Evolutionary conservation across 257 asterid genomes (phyloP).

Genomic region (Penstemon barbatus): DNA sequence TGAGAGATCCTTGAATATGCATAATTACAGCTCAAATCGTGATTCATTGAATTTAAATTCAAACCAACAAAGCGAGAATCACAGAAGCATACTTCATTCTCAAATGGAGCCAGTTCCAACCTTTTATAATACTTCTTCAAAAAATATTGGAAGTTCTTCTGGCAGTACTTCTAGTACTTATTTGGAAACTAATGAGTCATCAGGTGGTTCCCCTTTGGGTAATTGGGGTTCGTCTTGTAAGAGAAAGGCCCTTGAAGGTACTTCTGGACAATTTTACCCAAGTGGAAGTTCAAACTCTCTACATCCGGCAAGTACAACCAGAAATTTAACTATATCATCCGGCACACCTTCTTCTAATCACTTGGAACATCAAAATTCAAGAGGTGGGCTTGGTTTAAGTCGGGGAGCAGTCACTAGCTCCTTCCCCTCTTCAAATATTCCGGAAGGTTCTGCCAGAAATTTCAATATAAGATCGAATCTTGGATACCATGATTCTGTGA

Average conservation of each 20-base stretch:
- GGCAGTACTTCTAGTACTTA: slow-evolving; percentile 43
- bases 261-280: slow-evolving; percentile 57
- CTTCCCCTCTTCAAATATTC: slow-evolving; percentile 48
- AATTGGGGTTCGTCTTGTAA: slow-evolving; percentile 82
- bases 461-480: slow-evolving; percentile 34
- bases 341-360: slow-evolving; percentile 35
- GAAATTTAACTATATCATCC: slow-evolving; percentile 37
- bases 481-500: slow-evolving; percentile 50
- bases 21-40: slow-evolving; percentile 31
- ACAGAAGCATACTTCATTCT: slow-evolving; percentile 34
- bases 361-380: slow-evolving; percentile 44
- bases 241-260: slow-evolving; percentile 79
- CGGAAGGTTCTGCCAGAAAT: slow-evolving; percentile 52
- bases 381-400: slow-evolving; percentile 42
- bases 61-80: slow-evolving; percentile 35
- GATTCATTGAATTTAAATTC: slow-evolving; percentile 35
- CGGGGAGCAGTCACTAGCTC: slow-evolving; percentile 39
- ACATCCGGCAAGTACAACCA: slow-evolving; percentile 41
- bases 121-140: slow-evolving; percentile 38
- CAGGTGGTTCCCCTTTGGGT: slow-evolving; percentile 56
- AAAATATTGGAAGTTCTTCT: slow-evolving; percentile 43
- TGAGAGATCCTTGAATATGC: slow-evolving; percentile 34
- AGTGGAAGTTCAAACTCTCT: slow-evolving; percentile 65
- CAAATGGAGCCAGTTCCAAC: slow-evolving; percentile 41
- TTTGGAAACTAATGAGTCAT: slow-evolving; percentile 42